Evolutionary conservation across 2,329 filamentous ascomycete genomes (phyloP).

Genomic region (Trichoderma cornu-damae): DNA sequence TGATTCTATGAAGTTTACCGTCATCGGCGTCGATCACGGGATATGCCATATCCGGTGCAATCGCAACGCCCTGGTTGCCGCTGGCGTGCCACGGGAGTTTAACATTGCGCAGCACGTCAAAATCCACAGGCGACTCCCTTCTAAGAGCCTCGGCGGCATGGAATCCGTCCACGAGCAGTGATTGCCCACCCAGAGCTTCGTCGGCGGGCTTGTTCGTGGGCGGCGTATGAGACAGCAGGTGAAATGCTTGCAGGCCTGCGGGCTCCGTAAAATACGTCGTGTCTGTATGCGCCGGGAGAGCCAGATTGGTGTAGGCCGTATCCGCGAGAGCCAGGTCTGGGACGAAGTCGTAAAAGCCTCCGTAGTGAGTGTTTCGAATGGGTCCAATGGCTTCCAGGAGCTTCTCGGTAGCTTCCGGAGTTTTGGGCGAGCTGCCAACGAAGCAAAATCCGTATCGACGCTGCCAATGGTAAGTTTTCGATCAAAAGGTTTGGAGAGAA

Average conservation of each 20-base stretch:
- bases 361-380: slow-evolving; percentile 88
- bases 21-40: slow-evolving; percentile 65
- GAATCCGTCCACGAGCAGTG: slow-evolving; percentile 83
- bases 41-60: slow-evolving; percentile 64
- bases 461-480: slow-evolving; percentile 38
- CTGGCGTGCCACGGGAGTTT: slow-evolving; percentile 77
- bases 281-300: slow-evolving; percentile 82
- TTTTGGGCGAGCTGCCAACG: slow-evolving; percentile 60
- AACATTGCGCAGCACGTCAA: slow-evolving; percentile 50
- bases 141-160: slow-evolving; percentile 59
- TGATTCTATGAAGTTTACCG: slow-evolving; percentile 51
- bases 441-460: slow-evolving; percentile 70
- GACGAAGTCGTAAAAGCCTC: slow-evolving; percentile 74
- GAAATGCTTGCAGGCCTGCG: slow-evolving; percentile 85
- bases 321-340: slow-evolving; percentile 83
- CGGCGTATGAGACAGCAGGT: slow-evolving; percentile 69
- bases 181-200: slow-evolving; percentile 60
- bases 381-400: slow-evolving; percentile 78
- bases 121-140: slow-evolving; percentile 50
- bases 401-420: slow-evolving; percentile 65
- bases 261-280: slow-evolving; percentile 95
- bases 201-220: slow-evolving; percentile 32
- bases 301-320: slow-evolving; percentile 84
- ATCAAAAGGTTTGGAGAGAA: neutral
- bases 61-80: slow-evolving; percentile 77